Base-by-base conservation (phyloP, 2,329 filamentous ascomycete genomes). In the Claviceps sp. region DNA sequence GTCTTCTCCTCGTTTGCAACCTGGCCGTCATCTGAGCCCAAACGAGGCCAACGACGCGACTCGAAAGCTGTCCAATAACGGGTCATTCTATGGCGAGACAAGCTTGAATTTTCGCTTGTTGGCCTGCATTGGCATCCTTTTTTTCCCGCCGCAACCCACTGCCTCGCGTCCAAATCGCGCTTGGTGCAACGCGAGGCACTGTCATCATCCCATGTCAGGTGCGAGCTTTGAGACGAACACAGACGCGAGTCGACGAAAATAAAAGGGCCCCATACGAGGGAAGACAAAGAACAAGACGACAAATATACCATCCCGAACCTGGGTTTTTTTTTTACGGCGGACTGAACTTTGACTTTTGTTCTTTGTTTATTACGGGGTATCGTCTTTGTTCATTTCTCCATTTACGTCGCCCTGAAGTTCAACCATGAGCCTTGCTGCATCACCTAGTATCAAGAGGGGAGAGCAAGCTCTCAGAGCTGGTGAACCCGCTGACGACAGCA, bases 361-460 rank as follows among this genome's bases (percentile, higher is more conserved):
- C 38, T 48, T 40, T 39, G 17, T 48, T 26, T 24, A 1, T 26
- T 24, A 1, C 19, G 16, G 24, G 16, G 7, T 30, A 24, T n/a
- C n/a, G 22, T 19, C 39, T 22, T 10, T 30, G 16, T 26, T 7
- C 14, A 10, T 24, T 17, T 30, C 24, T n/a, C 8, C 41, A 19
- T 50, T 41, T 45, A 26, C 17, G 16, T 50, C 26, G 26, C 1
- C 40, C 17, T 13, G 41, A 41, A 44, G 17, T 17, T 44, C 43
- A 54, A 58, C 51, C 46, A 67, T 66, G 64, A 64, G 62, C 53
- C 61, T 66, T 51, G 59, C 61, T 51, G 59, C 61, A 57, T 58
- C 61, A 46, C 57, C 62, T 44, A 54, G 56, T 53, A 53, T 57
- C 19, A 48, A 52, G 51, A 54, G 53, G 52, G 51, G 53, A 52